Conservation (phyloP, 176 grass and related monocot genomes). For the Chrysopogon serrulatus region DNA sequence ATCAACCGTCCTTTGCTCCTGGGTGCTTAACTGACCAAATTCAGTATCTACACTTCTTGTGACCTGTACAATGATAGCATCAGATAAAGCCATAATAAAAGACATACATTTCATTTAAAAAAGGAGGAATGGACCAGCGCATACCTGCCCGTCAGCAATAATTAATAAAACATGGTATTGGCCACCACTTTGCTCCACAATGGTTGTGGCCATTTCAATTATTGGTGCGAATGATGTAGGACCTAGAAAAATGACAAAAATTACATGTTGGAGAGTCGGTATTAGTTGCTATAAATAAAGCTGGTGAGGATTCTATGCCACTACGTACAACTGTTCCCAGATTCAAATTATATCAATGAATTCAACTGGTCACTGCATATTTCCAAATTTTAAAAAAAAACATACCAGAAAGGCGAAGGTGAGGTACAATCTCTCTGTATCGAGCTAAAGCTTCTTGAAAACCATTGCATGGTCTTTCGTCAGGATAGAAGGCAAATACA, state of each 20-base stretch:
- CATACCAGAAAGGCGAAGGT: slow-evolving; percentile 77
- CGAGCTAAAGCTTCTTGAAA: slow-evolving; percentile 72
- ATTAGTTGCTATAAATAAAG: background rate
- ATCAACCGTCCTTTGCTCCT: slow-evolving; percentile 88
- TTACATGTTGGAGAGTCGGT: background rate
- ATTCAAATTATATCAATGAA: background rate
- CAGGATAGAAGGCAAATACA: slow-evolving; percentile 77
- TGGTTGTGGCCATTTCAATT: slow-evolving; percentile 93
- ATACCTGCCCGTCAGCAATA: slow-evolving; percentile 90
- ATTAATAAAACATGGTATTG: slow-evolving; percentile 97
- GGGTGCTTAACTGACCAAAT: slow-evolving; percentile 67
- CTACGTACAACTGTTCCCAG: background rate
- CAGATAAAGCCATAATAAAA: background rate
- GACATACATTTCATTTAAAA: background rate
- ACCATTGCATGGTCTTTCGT: slow-evolving; percentile 75
- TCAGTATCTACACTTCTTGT: slow-evolving; percentile 88
- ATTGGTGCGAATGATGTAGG: slow-evolving; percentile 93
- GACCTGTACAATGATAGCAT: slow-evolving; percentile 54
- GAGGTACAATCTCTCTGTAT: slow-evolving; percentile 79
- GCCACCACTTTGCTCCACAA: slow-evolving; percentile 81
- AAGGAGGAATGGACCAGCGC: background rate
- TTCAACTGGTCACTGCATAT: background rate
- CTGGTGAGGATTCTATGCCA: background rate
- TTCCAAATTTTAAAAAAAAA: slow-evolving; percentile 21
- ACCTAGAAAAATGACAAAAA: slow-evolving; percentile 44